phyloP scores from a whole-genome alignment of 2,329 filamentous ascomycete genomes.

The Clarireedia homoeocarpa region DNA sequence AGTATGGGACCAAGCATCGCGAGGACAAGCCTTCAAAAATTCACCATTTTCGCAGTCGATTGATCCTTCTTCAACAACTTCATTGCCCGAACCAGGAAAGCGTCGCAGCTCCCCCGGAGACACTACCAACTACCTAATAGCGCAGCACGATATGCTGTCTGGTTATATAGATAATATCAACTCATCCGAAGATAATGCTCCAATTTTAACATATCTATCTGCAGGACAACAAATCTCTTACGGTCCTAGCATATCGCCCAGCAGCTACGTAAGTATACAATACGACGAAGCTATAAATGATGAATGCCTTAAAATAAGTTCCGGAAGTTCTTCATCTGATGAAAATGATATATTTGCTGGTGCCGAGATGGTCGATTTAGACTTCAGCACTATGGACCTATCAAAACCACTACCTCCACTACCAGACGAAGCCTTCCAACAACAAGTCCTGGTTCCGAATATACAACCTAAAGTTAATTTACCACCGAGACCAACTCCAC shows the following conservation, averaged over 20 bases:
- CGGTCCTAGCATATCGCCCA: background rate
- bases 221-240: background rate
- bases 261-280: background rate
- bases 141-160: constrained; percentile 1
- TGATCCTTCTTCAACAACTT: background rate
- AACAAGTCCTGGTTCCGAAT: background rate
- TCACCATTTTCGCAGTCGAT: background rate
- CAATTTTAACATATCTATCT: background rate
- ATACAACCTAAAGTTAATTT: too few species aligned
- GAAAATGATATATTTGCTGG: background rate
- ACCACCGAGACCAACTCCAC: too few species aligned
- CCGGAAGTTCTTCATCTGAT: background rate
- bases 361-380: background rate
- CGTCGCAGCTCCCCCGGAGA: background rate
- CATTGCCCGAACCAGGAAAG: background rate
- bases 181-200: background rate
- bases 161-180: background rate
- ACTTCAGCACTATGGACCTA: background rate
- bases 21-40: background rate
- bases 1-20: background rate
- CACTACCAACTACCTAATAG: background rate
- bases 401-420: constrained; percentile 4
- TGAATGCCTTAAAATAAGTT: background rate
- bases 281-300: background rate
- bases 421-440: background rate